Evolutionary conservation across 192 early-diverging fungal genomes (phyloP).

Genomic region (Umbelopsis sp.): DNA sequence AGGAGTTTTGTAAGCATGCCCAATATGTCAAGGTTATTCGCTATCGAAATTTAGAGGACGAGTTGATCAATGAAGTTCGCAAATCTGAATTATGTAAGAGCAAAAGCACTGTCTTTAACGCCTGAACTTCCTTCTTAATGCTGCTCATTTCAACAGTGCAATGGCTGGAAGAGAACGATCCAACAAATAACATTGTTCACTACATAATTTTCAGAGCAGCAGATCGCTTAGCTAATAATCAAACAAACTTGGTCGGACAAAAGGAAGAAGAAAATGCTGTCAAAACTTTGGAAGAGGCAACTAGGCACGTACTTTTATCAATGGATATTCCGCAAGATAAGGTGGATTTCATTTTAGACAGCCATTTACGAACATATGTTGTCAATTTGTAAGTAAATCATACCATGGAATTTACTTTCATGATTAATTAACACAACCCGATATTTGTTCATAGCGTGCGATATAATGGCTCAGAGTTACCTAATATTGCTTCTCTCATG

Average conservation of each 20-base stretch:
- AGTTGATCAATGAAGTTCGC: constrained; percentile 48
- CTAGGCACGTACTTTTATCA: not conserved
- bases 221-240: constrained; percentile 59
- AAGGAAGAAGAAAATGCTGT: constrained; percentile 20
- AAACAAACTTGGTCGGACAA: constrained; percentile 30
- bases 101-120: not conserved
- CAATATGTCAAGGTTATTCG: constrained; percentile 68
- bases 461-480: constrained; percentile 76
- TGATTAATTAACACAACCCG: not conserved
- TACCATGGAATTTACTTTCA: not conserved
- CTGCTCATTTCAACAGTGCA: constrained; percentile 36
- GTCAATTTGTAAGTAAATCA: constrained; percentile 4
- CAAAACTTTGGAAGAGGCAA: constrained; percentile 8
- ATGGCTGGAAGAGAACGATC: constrained; percentile 50
- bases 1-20: constrained; percentile 84
- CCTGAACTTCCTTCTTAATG: not conserved
- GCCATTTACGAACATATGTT: not conserved
- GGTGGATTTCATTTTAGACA: not conserved
- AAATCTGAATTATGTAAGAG: constrained; percentile 53
- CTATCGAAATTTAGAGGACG: constrained; percentile 59
- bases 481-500: constrained; percentile 81
- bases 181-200: constrained; percentile 58
- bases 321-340: constrained; percentile 6
- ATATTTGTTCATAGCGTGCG: constrained; percentile 45
- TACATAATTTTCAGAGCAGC: constrained; percentile 71